Conservation (phyloP, 148 eudicot species). For the Heliosperma pusillum region DNA sequence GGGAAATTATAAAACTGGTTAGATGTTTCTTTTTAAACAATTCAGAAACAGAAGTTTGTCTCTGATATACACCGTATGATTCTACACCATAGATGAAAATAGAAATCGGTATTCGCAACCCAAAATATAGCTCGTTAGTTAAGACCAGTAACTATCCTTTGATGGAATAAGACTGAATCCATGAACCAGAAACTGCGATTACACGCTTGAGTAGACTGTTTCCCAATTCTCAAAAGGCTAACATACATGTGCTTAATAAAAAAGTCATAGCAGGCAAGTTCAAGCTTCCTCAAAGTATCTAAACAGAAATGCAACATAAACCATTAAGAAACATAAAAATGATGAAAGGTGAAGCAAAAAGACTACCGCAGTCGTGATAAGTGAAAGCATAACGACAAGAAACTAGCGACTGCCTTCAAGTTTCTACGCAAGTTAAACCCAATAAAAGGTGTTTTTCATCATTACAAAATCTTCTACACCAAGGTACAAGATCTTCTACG, state of each 20-base stretch:
- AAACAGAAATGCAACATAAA: neutral
- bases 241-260: neutral
- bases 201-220: neutral
- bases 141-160: slow-evolving; percentile 1
- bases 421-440: neutral
- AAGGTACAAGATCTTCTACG: neutral
- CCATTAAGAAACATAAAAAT: neutral
- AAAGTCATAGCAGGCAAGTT: neutral
- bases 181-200: neutral
- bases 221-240: slow-evolving; percentile 1
- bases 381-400: neutral
- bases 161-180: neutral
- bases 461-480: neutral
- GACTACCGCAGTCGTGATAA: neutral
- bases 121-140: neutral
- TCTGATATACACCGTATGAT: neutral
- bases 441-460: neutral
- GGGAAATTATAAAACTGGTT: neutral
- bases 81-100: neutral
- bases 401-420: neutral
- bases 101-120: slow-evolving; percentile 1
- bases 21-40: neutral
- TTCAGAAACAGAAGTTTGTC: neutral
- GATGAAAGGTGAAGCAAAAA: neutral
- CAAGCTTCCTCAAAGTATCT: neutral